Conservation (phyloP, 2,329 filamentous ascomycete genomes). For the Pseudopyricularia cyperi region DNA sequence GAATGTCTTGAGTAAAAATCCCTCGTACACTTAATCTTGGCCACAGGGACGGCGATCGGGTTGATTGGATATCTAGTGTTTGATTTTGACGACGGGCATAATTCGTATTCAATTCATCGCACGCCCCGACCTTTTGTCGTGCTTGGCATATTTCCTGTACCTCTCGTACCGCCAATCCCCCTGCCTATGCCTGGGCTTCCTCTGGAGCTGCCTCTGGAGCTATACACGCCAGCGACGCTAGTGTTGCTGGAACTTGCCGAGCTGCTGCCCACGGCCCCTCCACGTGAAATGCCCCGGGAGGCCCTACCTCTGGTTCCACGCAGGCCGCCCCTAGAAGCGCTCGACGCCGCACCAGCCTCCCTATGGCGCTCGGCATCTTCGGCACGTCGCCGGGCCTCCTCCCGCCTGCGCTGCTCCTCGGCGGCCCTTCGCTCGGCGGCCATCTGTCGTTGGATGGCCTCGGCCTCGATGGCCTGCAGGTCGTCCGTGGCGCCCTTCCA, state of each 20-base stretch:
- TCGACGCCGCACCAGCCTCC: conserved; percentile 17
- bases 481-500: conserved; percentile 89
- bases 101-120: conserved; percentile 3
- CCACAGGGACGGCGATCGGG: background rate
- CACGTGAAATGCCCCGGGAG: background rate
- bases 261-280: background rate
- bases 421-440: conserved; percentile 63
- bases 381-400: conserved; percentile 51
- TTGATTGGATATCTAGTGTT: background rate
- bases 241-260: conserved; percentile 5
- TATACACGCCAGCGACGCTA: conserved; percentile 15
- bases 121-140: conserved; percentile 17
- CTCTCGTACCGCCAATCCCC: conserved; percentile 35
- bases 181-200: conserved; percentile 29
- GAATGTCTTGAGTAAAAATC: background rate
- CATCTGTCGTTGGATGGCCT: conserved; percentile 59
- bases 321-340: background rate
- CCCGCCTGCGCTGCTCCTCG: conserved; percentile 67
- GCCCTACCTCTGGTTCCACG: background rate
- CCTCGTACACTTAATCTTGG: background rate
- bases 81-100: background rate
- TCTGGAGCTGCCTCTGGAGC: conserved; percentile 19
- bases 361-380: conserved; percentile 46
- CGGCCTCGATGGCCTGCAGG: conserved; percentile 72
- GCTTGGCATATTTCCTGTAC: conserved; percentile 35